Base-by-base conservation (phyloP, 257 asterid genomes). In the Henckelia pumila region DNA sequence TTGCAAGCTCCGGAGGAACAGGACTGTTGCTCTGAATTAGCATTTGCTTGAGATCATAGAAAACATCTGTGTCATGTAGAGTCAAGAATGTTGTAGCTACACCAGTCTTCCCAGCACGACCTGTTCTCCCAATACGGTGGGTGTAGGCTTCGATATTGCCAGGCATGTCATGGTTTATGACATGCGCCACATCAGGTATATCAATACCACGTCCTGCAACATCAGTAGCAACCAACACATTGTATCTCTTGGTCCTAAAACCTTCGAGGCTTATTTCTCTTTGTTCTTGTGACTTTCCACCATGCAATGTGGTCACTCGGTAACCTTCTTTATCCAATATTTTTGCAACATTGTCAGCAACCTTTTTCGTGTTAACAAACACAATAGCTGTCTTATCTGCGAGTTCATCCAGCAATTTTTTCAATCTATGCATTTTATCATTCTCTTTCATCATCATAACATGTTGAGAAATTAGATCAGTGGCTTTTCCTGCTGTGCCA, bases 41-140 rank as follows among this genome's bases (percentile, higher is more conserved):
- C 91, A 80, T 82, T 76, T 82, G 91, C 76, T 85, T 78, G 63
- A 84, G 81, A 69, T 84, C 87, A 33, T 84, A 84, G 69, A 84
- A 84, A 29, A 84, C 89, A 0, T 80, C 91, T 1, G 91, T 76
- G 62, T 82, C 91, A 21, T 81, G 81, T 74, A 85, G 52, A 58
- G 91, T 82, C 81, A 85, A 78, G 82, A 85, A 85, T 22, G 91
- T 80, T 9, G 91, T 78, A 57, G 91, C 88, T 14, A 76, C 66
- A 72, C 91, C 91, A 8, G 88, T 82, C 80, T 85, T 84, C 75
- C 89, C 89, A 69, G 89, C 89, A 77, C 89, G 87, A 57, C 89
- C 89, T 14, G 87, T 84, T 71, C 89, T 69, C 67, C 89, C 89
- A 56, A 84, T 84, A 74, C 86, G 89, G 79, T 84, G 87, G 6